phyloP scores from a whole-genome alignment of 768 basidiomycete genomes.

The Bullera alba region DNA sequence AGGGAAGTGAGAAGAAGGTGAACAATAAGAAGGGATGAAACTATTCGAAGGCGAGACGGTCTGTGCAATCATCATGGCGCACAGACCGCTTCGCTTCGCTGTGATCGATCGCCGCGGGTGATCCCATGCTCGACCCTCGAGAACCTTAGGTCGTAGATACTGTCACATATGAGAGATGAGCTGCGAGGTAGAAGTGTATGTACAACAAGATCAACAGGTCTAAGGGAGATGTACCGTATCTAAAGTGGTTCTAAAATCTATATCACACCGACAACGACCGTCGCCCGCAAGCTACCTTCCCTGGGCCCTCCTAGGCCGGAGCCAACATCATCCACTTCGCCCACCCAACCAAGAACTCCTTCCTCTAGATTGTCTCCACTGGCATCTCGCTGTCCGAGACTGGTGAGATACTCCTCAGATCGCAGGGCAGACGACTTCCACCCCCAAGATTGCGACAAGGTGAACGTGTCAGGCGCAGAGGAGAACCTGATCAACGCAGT shows the following conservation, averaged over 20 bases:
- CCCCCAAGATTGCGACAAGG: slow-evolving; percentile 83
- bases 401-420: slow-evolving; percentile 50
- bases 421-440: slow-evolving; percentile 67
- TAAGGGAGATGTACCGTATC: no score
- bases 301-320: slow-evolving; percentile 18
- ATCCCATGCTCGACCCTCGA: no score
- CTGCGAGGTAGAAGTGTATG: no score
- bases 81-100: no score
- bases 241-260: background rate
- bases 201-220: no score
- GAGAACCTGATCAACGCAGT: slow-evolving; percentile 74
- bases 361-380: slow-evolving; percentile 14
- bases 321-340: slow-evolving; percentile 34
- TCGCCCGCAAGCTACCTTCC: slow-evolving; percentile 63
- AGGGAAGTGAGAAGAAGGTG: no score
- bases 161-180: no score
- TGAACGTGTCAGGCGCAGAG: slow-evolving; percentile 77
- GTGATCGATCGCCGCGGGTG: no score
- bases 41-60: no score
- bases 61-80: no score
- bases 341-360: slow-evolving; percentile 49
- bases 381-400: slow-evolving; percentile 20
- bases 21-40: no score
- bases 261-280: slow-evolving; percentile 69
- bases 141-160: no score